Percentiles rank a stretch among this genome's conserved stretches.
Evolutionary conservation across 2,329 filamentous ascomycete species (phyloP).

Genomic region (Phyllosticta citriasiana): DNA sequence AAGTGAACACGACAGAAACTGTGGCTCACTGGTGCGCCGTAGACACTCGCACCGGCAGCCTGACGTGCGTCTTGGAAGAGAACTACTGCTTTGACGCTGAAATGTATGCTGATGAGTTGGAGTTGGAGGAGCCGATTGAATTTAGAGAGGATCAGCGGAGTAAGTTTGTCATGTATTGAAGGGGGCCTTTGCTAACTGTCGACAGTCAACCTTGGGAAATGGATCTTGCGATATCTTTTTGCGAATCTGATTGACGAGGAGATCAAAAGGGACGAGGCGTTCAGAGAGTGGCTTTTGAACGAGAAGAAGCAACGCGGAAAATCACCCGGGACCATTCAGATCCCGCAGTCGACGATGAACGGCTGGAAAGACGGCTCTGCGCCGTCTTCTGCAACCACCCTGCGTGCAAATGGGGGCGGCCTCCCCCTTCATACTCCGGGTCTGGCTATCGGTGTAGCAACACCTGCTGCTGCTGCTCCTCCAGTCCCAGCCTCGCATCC

Average conservation of each 20-base stretch:
- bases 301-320: slow-evolving; percentile 50
- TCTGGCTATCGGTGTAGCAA: slow-evolving; percentile 67
- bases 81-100: slow-evolving; percentile 97
- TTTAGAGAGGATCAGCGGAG: slow-evolving; percentile 91
- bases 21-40: slow-evolving; percentile 95
- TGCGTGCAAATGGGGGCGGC: slow-evolving; percentile 53
- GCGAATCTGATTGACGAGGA: slow-evolving; percentile 83
- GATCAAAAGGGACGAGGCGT: slow-evolving; percentile 66
- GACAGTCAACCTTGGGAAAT: slow-evolving; percentile 87
- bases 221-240: slow-evolving; percentile 90
- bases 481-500: slow-evolving; percentile 20
- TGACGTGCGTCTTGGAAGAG: slow-evolving; percentile 84
- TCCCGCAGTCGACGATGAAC: slow-evolving; percentile 39
- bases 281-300: slow-evolving; percentile 60
- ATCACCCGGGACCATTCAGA: slow-evolving; percentile 51
- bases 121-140: slow-evolving; percentile 61
- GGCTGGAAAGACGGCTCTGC: slow-evolving; percentile 34
- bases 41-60: slow-evolving; percentile 81
- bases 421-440: slow-evolving; percentile 61
- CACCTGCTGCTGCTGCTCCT: slow-evolving; percentile 41
- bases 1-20: slow-evolving; percentile 78
- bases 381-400: slow-evolving; percentile 40
- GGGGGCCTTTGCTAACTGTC: slow-evolving; percentile 13
- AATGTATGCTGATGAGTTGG: slow-evolving; percentile 86
- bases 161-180: slow-evolving; percentile 34